A percentile compares a stretch with the other conserved stretches of the same genome.
phyloP scores from a whole-genome alignment of 805 yeast species.

The Candida glaebosa region DNA sequence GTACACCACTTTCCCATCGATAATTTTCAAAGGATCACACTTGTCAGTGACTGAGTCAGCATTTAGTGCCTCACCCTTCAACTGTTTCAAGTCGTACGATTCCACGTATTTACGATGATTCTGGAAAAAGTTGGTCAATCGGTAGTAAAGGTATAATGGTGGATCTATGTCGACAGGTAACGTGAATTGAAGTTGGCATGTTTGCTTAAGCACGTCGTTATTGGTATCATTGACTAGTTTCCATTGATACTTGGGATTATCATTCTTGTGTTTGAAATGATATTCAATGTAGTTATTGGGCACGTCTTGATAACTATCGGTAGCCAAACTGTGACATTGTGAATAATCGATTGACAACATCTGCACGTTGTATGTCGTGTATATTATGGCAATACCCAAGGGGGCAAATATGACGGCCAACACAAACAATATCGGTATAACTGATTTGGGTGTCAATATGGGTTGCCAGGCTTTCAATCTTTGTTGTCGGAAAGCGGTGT shows the following conservation, averaged over 20 bases:
- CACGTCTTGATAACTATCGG: constrained; percentile 42
- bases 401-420: constrained; percentile 84
- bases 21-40: constrained; percentile 35
- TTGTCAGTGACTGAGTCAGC: constrained; percentile 43
- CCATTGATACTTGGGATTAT: constrained; percentile 62
- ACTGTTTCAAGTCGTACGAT: constrained; percentile 75
- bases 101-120: constrained; percentile 93
- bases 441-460: constrained; percentile 86
- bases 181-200: constrained; percentile 69
- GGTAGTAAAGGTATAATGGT: constrained; percentile 77
- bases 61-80: constrained; percentile 70
- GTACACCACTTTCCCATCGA: constrained; percentile 50
- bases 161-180: constrained; percentile 67
- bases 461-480: constrained; percentile 77
- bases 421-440: constrained; percentile 74
- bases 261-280: constrained; percentile 54
- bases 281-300: constrained; percentile 56
- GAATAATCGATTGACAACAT: constrained; percentile 73
- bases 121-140: constrained; percentile 86
- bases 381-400: constrained; percentile 79
- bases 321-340: constrained; percentile 55
- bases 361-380: constrained; percentile 77
- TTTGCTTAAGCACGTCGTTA: constrained; percentile 35
- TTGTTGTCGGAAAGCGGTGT: constrained; percentile 80
- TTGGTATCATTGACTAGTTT: constrained; percentile 34